Base-by-base conservation (phyloP, 495 filamentous ascomycete species). In the Xylaria curta region DNA sequence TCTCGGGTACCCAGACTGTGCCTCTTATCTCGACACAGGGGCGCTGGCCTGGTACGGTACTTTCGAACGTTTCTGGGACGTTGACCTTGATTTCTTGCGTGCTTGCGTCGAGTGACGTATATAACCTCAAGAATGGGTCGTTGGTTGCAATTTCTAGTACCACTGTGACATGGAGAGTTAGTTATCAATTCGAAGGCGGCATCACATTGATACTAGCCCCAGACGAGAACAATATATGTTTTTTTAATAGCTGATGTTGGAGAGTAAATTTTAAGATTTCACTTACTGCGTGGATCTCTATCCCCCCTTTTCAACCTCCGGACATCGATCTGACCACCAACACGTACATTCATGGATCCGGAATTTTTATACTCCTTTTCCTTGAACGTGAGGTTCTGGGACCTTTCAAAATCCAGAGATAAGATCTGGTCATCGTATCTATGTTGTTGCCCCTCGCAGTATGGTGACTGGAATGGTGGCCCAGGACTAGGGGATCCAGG, bases 1-100 rank as follows among this genome's bases (percentile, higher is more conserved):
- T 69, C 28, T 75, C 71, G 51, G 85, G 84, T 0, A 85, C 80
- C 82, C 82, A 85, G 51, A 82, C 73, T 12, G 83, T 86, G 17
- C 75, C 74, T 15, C 74, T 75, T 58, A 86, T 70, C 40, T 77
- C 79, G 13, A 85, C 71, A 67, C 85, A 86, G 10, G 82, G 81
- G 65, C 71, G 40, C 21, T 69, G 59, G 17, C 62, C 65, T 33
- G 69, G 61, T 17, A 73, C 66, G 33, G 54, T 19, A 75, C 79
- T 71, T 15, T 78, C 71, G 72, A 79, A 66, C n/a, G 58, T 68
- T 28, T 74, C 72, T 0, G 82, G 84, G 40, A 81, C 74, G 40
- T 61, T 78, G 56, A 85, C 61, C 26, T 72, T 53, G 46, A 86
- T 61, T 12, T 26, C 7, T 47, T 85, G 83, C 3, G 63, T 19